Conservation (phyloP, 176 grass and related monocot species). For the Triticum turgidum region DNA sequence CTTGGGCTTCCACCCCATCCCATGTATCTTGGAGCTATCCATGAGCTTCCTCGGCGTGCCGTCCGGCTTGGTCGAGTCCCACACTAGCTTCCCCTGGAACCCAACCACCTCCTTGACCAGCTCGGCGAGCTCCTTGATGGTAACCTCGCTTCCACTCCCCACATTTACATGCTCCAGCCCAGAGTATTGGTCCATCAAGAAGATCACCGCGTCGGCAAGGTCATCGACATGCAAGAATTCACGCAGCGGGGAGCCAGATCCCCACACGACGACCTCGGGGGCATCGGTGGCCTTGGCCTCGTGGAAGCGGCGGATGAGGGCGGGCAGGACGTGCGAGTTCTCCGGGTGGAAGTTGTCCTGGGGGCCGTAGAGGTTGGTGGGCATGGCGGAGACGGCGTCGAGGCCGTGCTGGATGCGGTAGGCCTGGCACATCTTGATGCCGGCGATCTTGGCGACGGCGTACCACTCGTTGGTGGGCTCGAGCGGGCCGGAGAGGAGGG, state of each 20-base stretch:
- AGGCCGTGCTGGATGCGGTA: constrained; percentile 80
- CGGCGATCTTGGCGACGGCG: constrained; percentile 80
- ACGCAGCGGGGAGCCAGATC: constrained; percentile 62
- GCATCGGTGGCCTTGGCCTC: constrained; percentile 51
- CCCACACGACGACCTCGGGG: constrained; percentile 65
- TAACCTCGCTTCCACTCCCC: constrained; percentile 67
- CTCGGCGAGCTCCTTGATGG: constrained; percentile 74
- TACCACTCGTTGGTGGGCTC: constrained; percentile 93
- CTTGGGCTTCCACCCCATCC: constrained; percentile 71
- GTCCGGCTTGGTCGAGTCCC: constrained; percentile 67
- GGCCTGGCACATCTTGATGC: constrained; percentile 89
- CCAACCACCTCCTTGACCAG: constrained; percentile 69
- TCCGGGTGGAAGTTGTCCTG: constrained; percentile 76
- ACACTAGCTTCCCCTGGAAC: constrained; percentile 61
- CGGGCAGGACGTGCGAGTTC: constrained; percentile 63
- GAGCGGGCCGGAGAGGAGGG: constrained; percentile 71
- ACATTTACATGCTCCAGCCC: constrained; percentile 74
- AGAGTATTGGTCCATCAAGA: constrained; percentile 70
- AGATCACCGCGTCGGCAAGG: constrained; percentile 62
- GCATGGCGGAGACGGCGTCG: constrained; percentile 76
- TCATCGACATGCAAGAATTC: constrained; percentile 79
- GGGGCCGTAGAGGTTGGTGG: constrained; percentile 82
- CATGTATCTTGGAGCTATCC: constrained; percentile 75
- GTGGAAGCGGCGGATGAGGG: constrained; percentile 68
- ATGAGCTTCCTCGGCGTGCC: constrained; percentile 86